Conservation (phyloP, 768 basidiomycete species). For the Auriscalpium microsporum region DNA sequence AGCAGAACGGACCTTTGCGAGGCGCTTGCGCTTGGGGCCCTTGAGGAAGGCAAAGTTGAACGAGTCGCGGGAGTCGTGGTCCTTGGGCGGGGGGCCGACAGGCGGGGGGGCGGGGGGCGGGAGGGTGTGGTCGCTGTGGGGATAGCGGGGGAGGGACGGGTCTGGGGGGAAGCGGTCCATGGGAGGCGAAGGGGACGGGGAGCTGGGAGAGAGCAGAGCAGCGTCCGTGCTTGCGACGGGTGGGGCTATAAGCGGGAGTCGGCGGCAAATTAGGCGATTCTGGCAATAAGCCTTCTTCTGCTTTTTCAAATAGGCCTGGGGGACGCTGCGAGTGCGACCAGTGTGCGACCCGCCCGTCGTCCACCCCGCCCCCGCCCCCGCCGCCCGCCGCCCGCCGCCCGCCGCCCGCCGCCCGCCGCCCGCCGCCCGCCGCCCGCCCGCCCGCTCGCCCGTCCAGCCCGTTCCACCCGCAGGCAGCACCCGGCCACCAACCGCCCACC, state of each 20-base stretch:
- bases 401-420: background rate
- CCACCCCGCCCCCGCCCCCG: too few relatives aligned
- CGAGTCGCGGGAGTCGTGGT: conserved; percentile 23
- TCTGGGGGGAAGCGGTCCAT: conserved; percentile 7
- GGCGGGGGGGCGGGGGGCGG: background rate
- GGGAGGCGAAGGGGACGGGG: background rate
- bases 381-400: too few relatives aligned
- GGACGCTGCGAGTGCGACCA: too few relatives aligned
- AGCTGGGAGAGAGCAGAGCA: too few relatives aligned
- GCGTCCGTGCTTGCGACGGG: conserved; percentile 4
- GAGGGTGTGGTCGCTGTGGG: background rate
- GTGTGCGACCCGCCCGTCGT: too few relatives aligned
- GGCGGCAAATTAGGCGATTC: conserved; percentile 10
- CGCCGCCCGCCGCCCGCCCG: background rate
- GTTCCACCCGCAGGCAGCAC: background rate
- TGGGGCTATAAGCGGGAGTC: conserved; percentile 9
- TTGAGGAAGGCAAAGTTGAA: conserved; percentile 37
- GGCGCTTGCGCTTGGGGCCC: conserved; percentile 44
- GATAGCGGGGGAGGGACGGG: background rate
- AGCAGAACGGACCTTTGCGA: conserved; percentile 36
- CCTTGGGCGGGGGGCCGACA: conserved; percentile 4
- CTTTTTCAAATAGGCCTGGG: background rate
- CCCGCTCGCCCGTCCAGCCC: background rate
- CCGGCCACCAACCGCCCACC: background rate
- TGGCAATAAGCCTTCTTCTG: background rate